phyloP scores from a whole-genome alignment of 2,329 filamentous ascomycete genomes.

The Ophiosphaerella korrae region DNA sequence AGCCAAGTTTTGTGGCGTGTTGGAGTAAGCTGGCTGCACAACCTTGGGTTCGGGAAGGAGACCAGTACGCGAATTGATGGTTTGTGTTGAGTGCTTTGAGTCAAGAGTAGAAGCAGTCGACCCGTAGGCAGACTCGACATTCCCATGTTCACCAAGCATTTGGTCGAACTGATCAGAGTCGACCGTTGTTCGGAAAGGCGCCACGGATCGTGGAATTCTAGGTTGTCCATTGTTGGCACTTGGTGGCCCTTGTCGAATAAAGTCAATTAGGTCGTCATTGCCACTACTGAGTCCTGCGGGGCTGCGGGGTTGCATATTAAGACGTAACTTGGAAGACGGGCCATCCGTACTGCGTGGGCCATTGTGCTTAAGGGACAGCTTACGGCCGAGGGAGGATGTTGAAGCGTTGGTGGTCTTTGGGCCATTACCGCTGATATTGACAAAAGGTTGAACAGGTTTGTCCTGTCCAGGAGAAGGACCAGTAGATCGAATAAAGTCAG shows the following conservation, averaged over 20 bases:
- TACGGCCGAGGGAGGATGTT: conserved; percentile 35
- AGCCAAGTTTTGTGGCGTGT: conserved; percentile 40
- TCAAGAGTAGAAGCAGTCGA: conserved; percentile 43
- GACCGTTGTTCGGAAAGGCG: conserved; percentile 83
- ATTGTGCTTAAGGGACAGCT: conserved; percentile 30
- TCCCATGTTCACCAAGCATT: conserved; percentile 41
- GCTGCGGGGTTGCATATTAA: conserved; percentile 64
- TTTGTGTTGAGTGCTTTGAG: conserved; percentile 57
- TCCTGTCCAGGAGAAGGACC: conserved; percentile 58
- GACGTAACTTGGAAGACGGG: conserved; percentile 31
- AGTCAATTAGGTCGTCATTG: conserved; percentile 85
- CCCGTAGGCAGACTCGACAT: conserved; percentile 42
- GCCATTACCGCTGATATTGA: conserved; percentile 27
- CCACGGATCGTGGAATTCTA: conserved; percentile 80
- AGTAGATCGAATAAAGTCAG: conserved; percentile 86
- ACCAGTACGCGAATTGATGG: conserved; percentile 76
- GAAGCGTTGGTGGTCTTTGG: conserved; percentile 25
- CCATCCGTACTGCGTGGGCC: conserved; percentile 21
- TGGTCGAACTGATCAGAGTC: conserved; percentile 76
- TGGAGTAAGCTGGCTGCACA: conserved; percentile 45
- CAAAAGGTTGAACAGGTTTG: conserved; percentile 42
- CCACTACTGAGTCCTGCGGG: conserved; percentile 71
- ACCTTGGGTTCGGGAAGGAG: conserved; percentile 55
- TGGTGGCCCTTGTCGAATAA: conserved; percentile 86
- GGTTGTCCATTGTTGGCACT: conserved; percentile 62